These are phyloP conservation scores for Candida nanaspora DNA, from an alignment of 805 yeast species.

Conservation along the genomic window DNA sequence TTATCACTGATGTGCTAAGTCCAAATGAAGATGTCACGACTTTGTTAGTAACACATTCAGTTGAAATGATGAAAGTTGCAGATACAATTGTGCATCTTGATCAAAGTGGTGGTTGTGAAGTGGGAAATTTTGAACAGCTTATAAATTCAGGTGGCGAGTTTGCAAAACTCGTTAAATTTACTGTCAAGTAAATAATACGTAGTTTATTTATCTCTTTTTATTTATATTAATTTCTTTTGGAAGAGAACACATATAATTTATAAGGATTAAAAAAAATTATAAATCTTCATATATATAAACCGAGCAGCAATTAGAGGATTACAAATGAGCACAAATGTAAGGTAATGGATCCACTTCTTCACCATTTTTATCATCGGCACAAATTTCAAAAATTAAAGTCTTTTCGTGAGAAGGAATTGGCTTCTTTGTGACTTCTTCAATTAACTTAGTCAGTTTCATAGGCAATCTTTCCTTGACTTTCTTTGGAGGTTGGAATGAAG, in stretches of 20 bases:
- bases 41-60: conserved; percentile 68
- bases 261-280: neutral
- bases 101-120: conserved; percentile 40
- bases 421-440: conserved; percentile 80
- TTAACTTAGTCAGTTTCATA: conserved; percentile 64
- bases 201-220: neutral
- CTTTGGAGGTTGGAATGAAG: conserved; percentile 89
- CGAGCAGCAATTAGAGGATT: no score
- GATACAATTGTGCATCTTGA: conserved; percentile 42
- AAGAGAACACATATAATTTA: neutral
- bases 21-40: conserved; percentile 29
- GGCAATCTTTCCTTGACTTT: conserved; percentile 73
- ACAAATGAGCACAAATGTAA: conserved; percentile 54
- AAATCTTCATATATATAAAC: neutral
- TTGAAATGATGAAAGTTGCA: conserved; percentile 55
- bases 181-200: conserved; percentile 8
- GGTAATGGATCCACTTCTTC: conserved; percentile 93
- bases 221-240: no score
- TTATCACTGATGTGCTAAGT: conserved; percentile 34
- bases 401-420: conserved; percentile 67
- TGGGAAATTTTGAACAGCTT: conserved; percentile 27
- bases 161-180: conserved; percentile 11
- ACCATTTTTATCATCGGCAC: conserved; percentile 86
- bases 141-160: conserved; percentile 6
- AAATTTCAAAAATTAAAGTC: conserved; percentile 79